phyloP scores from a whole-genome alignment of 2,329 filamentous ascomycete genomes.

The Penicillium sp. region DNA sequence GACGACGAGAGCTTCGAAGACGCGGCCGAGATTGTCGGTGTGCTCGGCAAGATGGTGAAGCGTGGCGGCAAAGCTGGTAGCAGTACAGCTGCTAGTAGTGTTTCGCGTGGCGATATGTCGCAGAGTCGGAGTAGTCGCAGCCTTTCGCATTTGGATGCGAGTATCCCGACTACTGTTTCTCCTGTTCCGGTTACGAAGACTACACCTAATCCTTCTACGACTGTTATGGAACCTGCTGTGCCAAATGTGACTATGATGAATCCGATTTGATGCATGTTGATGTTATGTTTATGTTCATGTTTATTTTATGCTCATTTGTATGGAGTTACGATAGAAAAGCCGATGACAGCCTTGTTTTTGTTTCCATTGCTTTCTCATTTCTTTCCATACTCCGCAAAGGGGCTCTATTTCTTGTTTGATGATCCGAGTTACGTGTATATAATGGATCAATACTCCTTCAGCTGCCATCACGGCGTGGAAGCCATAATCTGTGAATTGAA shows the following conservation, averaged over 20 bases:
- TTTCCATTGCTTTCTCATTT: neutral
- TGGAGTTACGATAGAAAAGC: conserved; percentile 18
- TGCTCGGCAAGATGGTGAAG: conserved; percentile 86
- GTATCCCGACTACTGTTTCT: conserved; percentile 22
- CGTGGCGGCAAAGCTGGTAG: conserved; percentile 55
- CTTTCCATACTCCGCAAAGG: neutral
- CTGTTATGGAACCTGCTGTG: conserved; percentile 21
- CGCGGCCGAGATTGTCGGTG: conserved; percentile 81
- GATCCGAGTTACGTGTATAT: neutral
- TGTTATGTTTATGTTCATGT: neutral
- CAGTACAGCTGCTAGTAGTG: conserved; percentile 33
- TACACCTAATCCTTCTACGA: conserved; percentile 8
- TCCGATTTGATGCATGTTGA: conserved; percentile 28
- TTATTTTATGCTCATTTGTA: neutral
- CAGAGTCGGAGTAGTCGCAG: conserved; percentile 34
- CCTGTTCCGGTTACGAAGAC: conserved; percentile 21
- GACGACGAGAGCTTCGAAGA: conserved; percentile 95
- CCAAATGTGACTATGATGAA: conserved; percentile 36
- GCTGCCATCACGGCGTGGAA: too few species aligned
- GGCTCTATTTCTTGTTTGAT: neutral
- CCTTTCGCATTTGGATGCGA: conserved; percentile 21
- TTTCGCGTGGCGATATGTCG: conserved; percentile 30
- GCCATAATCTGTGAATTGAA: too few species aligned
- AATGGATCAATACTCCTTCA: neutral
- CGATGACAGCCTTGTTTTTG: conserved; percentile 1